Conservation (phyloP, 805 yeast genomes). For the Wickerhamomyces canadensis region DNA sequence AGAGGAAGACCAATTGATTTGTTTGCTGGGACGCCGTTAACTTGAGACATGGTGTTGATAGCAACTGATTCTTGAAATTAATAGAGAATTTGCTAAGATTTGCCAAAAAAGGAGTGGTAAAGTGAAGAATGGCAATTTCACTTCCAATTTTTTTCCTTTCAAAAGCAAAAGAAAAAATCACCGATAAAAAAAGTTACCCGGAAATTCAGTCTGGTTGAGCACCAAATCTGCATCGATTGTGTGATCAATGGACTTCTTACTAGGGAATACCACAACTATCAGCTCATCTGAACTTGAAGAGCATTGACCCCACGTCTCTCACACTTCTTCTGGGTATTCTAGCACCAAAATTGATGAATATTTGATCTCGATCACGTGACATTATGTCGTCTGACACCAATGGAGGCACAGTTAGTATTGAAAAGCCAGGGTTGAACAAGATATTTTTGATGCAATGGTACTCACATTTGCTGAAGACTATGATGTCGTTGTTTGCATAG, state of each 20-base stretch:
- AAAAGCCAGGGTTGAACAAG: no score
- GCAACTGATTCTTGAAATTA: neutral
- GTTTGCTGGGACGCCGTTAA: conserved; percentile 3
- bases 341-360: neutral
- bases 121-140: conserved; percentile 1
- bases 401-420: neutral
- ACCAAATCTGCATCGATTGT: no score
- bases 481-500: neutral
- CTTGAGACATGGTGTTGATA: neutral
- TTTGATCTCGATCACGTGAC: neutral
- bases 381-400: neutral
- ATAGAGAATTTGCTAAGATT: neutral
- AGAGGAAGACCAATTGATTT: conserved; percentile 27
- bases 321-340: neutral
- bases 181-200: no score
- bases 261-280: no score
- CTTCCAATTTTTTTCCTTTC: neutral
- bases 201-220: no score
- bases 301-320: neutral
- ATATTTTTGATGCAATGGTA: no score
- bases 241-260: no score
- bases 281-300: neutral
- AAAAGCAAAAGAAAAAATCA: no score
- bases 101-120: neutral
- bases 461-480: neutral